Base-by-base conservation (phyloP, 1,139 yeast species). In the Scheffersomyces quercinus region DNA sequence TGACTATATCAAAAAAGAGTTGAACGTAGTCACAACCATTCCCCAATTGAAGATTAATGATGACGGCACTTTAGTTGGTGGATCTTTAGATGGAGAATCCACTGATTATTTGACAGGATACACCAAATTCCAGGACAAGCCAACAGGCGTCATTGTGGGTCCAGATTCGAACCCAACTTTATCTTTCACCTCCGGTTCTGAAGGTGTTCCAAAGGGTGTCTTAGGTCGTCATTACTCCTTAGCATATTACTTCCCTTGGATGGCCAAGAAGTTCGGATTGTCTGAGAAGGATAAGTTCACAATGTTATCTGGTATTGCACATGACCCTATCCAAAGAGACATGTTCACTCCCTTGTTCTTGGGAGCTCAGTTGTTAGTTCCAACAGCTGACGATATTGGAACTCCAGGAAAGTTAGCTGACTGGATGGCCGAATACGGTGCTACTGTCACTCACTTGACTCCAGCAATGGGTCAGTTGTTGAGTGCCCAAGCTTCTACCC, bases 381-480 rank as follows among this genome's bases (percentile, higher is more conserved):
- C 99, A 41, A 90, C 98, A 10, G 83, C 90, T 16, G 98, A 93
- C 62, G 99, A 95, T 63, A 93, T 93, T 59, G 99, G 99, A 40
- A 93, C 99, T 4, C 99, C 99, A 5, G 99, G 99, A 34, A 84
- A 85, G 60, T 75, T 93, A 44, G 99, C 99, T 5, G 95, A 88
- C 56, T 93, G 99, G 99, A 90, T 95, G 96, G 82, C 86, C 32
- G 82, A 78, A 49, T 82, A 90, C 56, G 88, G 88, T 16, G 97
- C 98, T 28, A 85, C 97, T 3, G 97, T 93, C 1, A 93, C 99
- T 1, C 99, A 93, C 65, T 77, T 93, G 66, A 93, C 99, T 0
- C 99, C 99, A 6, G 99, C 99, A 3, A 93, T 95, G 99, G 99
- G 99, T 49, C 99, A 93, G 68, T 74, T 93, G 48, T 76, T 95